phyloP scores from a whole-genome alignment of 257 asterid genomes.

The Ilex asprella region DNA sequence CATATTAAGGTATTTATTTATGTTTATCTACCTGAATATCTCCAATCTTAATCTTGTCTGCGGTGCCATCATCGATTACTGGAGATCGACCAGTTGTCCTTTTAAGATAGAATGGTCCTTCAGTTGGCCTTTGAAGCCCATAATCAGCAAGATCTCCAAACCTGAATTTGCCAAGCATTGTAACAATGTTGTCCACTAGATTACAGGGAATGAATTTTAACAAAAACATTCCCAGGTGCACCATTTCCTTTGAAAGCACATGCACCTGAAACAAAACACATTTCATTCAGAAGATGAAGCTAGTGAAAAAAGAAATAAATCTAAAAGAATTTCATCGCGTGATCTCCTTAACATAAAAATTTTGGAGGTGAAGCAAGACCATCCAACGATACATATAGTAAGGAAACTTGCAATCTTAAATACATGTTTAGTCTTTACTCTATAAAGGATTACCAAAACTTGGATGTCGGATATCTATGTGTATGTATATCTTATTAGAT shows the following conservation, averaged over 20 bases:
- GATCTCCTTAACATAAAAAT: no score
- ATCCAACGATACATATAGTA: no score
- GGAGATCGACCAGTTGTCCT: slow-evolving; percentile 37
- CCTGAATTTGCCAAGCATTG: slow-evolving; percentile 4
- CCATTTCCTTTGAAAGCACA: slow-evolving; percentile 28
- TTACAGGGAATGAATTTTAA: slow-evolving; percentile 14
- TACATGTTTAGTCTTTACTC: no score
- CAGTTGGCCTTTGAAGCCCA: slow-evolving; percentile 36
- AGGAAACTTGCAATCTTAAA: no score
- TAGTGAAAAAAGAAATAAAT: no score
- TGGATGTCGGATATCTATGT: no score
- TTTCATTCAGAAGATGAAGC: no score
- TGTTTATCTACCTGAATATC: slow-evolving; percentile 29
- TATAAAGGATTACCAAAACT: no score
- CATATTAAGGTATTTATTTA: not conserved
- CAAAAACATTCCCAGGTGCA: slow-evolving; percentile 33
- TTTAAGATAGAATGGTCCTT: slow-evolving; percentile 45
- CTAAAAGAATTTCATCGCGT: no score
- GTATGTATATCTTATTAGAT: no score
- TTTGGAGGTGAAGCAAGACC: no score
- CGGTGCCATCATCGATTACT: slow-evolving; percentile 50
- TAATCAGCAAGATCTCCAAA: slow-evolving; percentile 30
- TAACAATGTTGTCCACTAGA: slow-evolving; percentile 23
- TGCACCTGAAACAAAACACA: slow-evolving; percentile 31
- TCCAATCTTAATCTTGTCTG: slow-evolving; percentile 24